phyloP scores from a whole-genome alignment of 306 rosid genomes.

The Fragaria ananassa region DNA sequence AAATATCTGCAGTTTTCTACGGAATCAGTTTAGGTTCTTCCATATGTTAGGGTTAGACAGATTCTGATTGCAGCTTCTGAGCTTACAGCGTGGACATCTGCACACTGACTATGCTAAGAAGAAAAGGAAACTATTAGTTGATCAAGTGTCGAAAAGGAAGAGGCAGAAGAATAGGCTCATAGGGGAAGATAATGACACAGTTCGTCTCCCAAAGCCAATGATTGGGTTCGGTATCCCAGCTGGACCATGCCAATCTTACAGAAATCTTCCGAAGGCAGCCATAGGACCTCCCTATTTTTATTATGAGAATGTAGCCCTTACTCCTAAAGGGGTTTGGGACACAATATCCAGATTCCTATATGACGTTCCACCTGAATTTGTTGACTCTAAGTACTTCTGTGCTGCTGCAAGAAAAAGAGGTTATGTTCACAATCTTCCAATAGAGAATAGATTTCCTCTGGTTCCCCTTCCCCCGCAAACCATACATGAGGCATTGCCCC shows the following conservation, averaged over 20 bases:
- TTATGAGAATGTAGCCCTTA: slow-evolving; percentile 88
- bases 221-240: slow-evolving; percentile 80
- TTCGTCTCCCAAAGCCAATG: slow-evolving; percentile 83
- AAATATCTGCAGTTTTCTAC: slow-evolving; percentile 5
- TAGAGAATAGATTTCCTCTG: slow-evolving; percentile 65
- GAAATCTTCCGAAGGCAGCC: slow-evolving; percentile 64
- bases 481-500: slow-evolving; percentile 70
- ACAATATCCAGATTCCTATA: slow-evolving; percentile 76
- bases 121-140: slow-evolving; percentile 49
- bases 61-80: slow-evolving; percentile 20
- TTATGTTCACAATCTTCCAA: slow-evolving; percentile 86
- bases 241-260: slow-evolving; percentile 27
- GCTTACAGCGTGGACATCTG: slow-evolving; percentile 49
- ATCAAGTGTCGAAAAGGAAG: slow-evolving; percentile 55
- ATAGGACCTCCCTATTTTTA: slow-evolving; percentile 88
- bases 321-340: slow-evolving; percentile 95
- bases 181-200: slow-evolving; percentile 59
- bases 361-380: slow-evolving; percentile 86
- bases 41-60: not conserved
- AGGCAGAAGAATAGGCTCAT: slow-evolving; percentile 31
- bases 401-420: slow-evolving; percentile 97
- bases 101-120: slow-evolving; percentile 15
- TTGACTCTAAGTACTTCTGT: slow-evolving; percentile 81
- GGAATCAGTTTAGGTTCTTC: not conserved
- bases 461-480: slow-evolving; percentile 73